Evolutionary conservation across 2,329 filamentous ascomycete species (phyloP), one percentile per base, ranked within the genome.

Genomic region (Pyrenochaeta sp.): DNA sequence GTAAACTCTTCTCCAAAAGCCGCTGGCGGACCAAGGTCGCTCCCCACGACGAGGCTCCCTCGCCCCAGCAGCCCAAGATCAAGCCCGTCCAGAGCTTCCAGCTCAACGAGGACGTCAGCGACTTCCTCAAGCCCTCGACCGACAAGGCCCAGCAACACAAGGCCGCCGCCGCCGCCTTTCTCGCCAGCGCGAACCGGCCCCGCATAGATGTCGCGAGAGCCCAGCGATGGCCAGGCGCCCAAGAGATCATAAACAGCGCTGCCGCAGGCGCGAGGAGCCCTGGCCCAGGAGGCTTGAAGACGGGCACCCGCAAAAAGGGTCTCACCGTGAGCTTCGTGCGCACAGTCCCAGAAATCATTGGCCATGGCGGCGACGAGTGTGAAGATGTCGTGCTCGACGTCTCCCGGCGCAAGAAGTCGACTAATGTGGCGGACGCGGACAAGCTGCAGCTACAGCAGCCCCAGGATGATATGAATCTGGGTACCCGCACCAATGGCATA

Each of bases 291-390:
- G 77, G 79, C 63, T 61, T 77, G 68, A 65, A 75, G 62, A 73
- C 66, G 40, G 66, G 67, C 76, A 77, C 75, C 36, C 69, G 80
- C 67, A 81, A 85, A 72, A 91, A 91, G 76, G 90, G 90, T 9
- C 81, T 95, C 60, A 81, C 81, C 4, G 93, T 97, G 36, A 86
- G 84, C 54, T 97, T 97, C 70, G 85, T 85, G 51, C 87, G 91
- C 66, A 85, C 84, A 9, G 83, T 85, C 53, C 93, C 93, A 6
- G 90, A 92, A 46, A 79, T 97, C 61, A 97, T 98, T 71, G 94
- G 94, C 46, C 90, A 94, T 77, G 94, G 94, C 56, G 94, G 94
- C 34, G 94, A 97, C 71, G 93, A 97, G 76, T 90, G 90, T 53
- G 88, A 91, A 52, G 80, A 85, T 8, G 91, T 91, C 1, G 86